phyloP scores from a whole-genome alignment of 2,329 filamentous ascomycete genomes.

The Sporothrix schenckii region DNA sequence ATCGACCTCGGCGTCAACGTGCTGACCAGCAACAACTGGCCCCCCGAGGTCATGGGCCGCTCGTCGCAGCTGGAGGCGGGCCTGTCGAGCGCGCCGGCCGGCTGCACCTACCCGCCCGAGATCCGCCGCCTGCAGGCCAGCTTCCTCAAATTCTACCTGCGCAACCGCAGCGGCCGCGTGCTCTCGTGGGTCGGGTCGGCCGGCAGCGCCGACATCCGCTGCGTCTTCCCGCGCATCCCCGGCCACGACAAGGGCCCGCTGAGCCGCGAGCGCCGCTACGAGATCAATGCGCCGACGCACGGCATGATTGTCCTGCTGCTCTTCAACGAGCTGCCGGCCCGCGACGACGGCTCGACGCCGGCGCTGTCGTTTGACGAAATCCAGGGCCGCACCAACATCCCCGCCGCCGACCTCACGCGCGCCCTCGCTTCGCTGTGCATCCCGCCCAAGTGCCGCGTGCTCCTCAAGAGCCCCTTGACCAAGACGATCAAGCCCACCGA shows the following conservation, averaged over 20 bases:
- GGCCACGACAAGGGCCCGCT: slow-evolving; percentile 67
- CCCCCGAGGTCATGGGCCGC: slow-evolving; percentile 79
- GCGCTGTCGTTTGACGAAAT: slow-evolving; percentile 72
- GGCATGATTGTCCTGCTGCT: slow-evolving; percentile 87
- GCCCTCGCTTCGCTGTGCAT: slow-evolving; percentile 82
- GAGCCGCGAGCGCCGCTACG: slow-evolving; percentile 72
- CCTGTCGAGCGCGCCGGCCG: slow-evolving; percentile 30
- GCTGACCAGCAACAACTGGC: slow-evolving; percentile 93
- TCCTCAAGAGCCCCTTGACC: slow-evolving; percentile 77
- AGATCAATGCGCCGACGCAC: slow-evolving; percentile 89
- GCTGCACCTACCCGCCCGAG: slow-evolving; percentile 72
- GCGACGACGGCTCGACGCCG: slow-evolving; percentile 43
- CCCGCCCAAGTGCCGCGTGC: slow-evolving; percentile 77
- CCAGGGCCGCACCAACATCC: slow-evolving; percentile 78
- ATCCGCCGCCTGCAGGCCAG: slow-evolving; percentile 77
- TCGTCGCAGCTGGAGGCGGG: slow-evolving; percentile 55
- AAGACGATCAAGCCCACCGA: slow-evolving; percentile 78
- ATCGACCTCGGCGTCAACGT: slow-evolving; percentile 84
- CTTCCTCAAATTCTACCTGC: slow-evolving; percentile 86
- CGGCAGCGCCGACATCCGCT: slow-evolving; percentile 84
- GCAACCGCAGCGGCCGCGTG: slow-evolving; percentile 82
- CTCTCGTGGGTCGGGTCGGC: slow-evolving; percentile 76
- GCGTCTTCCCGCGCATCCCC: slow-evolving; percentile 70
- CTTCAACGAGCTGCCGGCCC: slow-evolving; percentile 74
- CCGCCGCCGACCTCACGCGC: slow-evolving; percentile 70